Base-by-base conservation (phyloP, 2,329 filamentous ascomycete species). In the Curvularia lunata region DNA sequence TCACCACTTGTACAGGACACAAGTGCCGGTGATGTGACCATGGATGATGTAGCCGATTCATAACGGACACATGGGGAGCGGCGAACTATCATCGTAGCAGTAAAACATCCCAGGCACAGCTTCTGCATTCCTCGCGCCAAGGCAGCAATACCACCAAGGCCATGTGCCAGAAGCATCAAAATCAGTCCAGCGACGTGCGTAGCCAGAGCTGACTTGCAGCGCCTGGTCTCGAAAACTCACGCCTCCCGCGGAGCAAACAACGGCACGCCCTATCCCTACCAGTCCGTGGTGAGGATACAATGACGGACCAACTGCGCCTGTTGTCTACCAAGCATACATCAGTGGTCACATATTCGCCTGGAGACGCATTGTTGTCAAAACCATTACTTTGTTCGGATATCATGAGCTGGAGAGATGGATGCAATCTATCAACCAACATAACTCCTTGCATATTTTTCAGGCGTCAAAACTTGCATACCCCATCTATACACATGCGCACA, bases 41-140 rank as follows among this genome's bases (percentile, higher is more conserved):
- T 75, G 73, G 67, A 64, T 9, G 73, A 75, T 42, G 69, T 63
- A 38, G 59, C 51, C 34, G 68, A 73, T 47, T 50, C 56, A 19
- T 58, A 55, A 50, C 18, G 16, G 34, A 7, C 18, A 43, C 18
- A 12, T 30, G 16, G 12, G 19, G 37, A 47, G 18, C 23, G 48
- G 21, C 23, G 37, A 21, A 48, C 32, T 40, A 47, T 37, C 21
- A 46, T 25, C 23, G 38, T 52, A 38, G 47, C 41, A 54, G 41
- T n/a, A 13, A 47, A 55, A 52, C 27, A 23, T 9, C 18, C 25
- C 30, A 45, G 32, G n/a, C 32, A 32, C 32, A 32, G 28, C 13
- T 30, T 4, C 30, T 19, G 21, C 43, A 27, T 32, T 19, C 40
- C 19, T 37, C 30, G 45, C 10, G 10, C 19, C 30, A 21, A 28